Evolutionary conservation across 2,329 filamentous ascomycete species (phyloP), one percentile per base, ranked within the genome.

Genomic region (Clonostachys sp.): DNA sequence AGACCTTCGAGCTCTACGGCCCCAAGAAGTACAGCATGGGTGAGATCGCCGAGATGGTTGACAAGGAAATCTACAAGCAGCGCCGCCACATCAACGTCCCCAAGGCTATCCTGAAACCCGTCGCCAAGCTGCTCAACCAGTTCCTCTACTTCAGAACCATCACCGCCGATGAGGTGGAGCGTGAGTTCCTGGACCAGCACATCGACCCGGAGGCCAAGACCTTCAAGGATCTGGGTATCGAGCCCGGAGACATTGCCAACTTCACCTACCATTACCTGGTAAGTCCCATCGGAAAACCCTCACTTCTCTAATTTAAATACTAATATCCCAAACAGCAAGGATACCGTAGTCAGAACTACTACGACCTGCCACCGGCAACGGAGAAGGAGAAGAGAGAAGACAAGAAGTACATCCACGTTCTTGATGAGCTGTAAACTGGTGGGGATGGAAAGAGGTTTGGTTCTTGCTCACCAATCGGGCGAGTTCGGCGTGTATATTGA

Each of bases 231-330:
- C 78, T 99, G 42, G 89, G 83, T 51, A 96, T 99, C 54, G 87
- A 91, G 70, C 89, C 92, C 33, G 87, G 83, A 42, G 91, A 97
- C 53, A 81, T 97, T 60, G 84, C 81, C 66, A 85, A 88, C 67
- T 83, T 90, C 66, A 95, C 90, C 55, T 97, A 92, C 71, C 87
- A 95, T 70, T 99, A 99, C 72, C 70, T 97, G 75, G 90, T 94
- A 76, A 71, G 87, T 72, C 17, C 10, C 14, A 24, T 45, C 34
- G 13, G 7, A 10, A 8, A 24, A 40, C 24, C 20, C 20, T 39
- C 12, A 18, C n/a, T 34, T 7, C 20, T 7, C 36, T 43, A 2
- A 44, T 34, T 14, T 13, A 38, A 6, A 47, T 51, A 50, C 66
- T 74, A 55, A 74, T 58, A 44, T 16, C 48, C 48, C 33, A 41